Base-by-base conservation (phyloP, 176 grass and related monocot genomes). In the Lolium multiflorum region DNA sequence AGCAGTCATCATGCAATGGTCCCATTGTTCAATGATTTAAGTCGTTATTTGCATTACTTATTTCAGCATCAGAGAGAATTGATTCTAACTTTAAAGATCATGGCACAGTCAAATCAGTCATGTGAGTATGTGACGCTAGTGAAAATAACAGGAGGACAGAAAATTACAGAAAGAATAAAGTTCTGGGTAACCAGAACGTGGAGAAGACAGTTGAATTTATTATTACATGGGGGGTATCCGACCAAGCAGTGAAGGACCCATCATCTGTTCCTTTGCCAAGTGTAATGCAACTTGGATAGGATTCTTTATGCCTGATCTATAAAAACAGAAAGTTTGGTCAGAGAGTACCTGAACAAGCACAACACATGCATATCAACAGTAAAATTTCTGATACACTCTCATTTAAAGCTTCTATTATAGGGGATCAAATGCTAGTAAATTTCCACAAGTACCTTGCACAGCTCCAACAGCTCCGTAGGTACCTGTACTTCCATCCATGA, bases 181-280 rank as follows among this genome's bases (percentile, higher is more conserved):
- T 43, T 39, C 31, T 46, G 3, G n/a, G 44, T 16, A 87, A 77
- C 8, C 8, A 39, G 50, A 83, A 67, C 4, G 0, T 84, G 57
- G 12, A 80, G 68, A 84, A 80, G 65, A 80, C 18, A 0, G 20
- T 84, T 41, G n/a, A 50, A 35, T 79, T 80, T 31, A 64, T 55
- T 31, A 88, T 92, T 98, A 98, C 96, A 98, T 95, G n/a, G 96
- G 96, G 83, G 93, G 93, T 94, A 98, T 96, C 80, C 93, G 93
- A 83, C 93, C 96, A 93, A 98, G 92, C 74, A 95, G 70, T 68
- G 90, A 86, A 17, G 90, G 77, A 59, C 92, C 93, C 26, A 50
- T 71, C 54, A 92, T 88, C 82, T 96, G 96, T 76, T 98, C 96
- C 89, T 91, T 91, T 87, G 90, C 92, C 86, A 98, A 82, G 9